phyloP scores from a whole-genome alignment of 2,329 filamentous ascomycete genomes.

The Plenodomus tracheiphilus region DNA sequence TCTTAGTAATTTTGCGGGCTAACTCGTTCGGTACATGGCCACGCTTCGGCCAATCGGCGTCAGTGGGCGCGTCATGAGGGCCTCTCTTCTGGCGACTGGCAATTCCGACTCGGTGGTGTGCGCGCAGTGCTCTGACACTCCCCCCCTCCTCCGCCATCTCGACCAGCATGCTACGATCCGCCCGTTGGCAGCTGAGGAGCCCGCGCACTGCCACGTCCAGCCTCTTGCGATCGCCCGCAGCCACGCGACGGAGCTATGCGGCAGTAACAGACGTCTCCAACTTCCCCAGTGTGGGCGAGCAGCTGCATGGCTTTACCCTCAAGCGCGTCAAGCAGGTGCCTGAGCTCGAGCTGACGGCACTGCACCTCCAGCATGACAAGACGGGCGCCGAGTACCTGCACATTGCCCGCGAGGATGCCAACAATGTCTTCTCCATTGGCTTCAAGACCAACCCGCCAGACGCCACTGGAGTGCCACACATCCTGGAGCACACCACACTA shows the following conservation, averaged over 20 bases:
- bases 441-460: conserved; percentile 99
- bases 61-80: conserved; percentile 18
- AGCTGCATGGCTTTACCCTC: conserved; percentile 91
- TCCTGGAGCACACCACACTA: conserved; percentile 94
- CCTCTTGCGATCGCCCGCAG: conserved; percentile 12
- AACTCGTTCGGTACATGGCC: conserved; percentile 11
- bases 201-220: conserved; percentile 13
- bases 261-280: conserved; percentile 76
- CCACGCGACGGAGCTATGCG: conserved; percentile 49
- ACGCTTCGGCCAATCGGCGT: conserved; percentile 24
- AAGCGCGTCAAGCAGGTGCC: conserved; percentile 88
- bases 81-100: conserved; percentile 14
- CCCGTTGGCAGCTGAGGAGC: conserved; percentile 33
- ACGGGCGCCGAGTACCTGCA: conserved; percentile 96
- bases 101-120: conserved; percentile 1
- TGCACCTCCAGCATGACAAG: conserved; percentile 90
- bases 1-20: conserved; percentile 27
- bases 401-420: conserved; percentile 90
- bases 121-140: background rate
- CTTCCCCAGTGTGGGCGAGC: conserved; percentile 78
- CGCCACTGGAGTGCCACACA: conserved; percentile 94
- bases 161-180: conserved; percentile 43
- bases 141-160: conserved; percentile 4
- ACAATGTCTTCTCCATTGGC: conserved; percentile 99
- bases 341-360: conserved; percentile 87